Percentiles rank a stretch among this genome's conserved stretches.
Evolutionary conservation across 495 filamentous ascomycete genomes (phyloP).

Genomic region (Ramalina intermedia): DNA sequence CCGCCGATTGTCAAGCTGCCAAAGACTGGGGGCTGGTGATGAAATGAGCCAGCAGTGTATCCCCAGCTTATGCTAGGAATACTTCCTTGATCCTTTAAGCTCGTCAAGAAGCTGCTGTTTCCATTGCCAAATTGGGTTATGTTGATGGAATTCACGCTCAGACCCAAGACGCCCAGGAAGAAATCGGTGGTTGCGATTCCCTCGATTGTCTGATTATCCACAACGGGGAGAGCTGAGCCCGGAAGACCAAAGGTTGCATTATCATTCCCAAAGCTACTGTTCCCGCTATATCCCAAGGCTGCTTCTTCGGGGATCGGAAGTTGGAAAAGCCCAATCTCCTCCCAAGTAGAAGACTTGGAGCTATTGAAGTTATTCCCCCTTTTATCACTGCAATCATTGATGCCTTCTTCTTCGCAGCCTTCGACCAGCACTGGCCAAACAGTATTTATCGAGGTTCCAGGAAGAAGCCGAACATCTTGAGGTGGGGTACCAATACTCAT

Average conservation of each 20-base stretch:
- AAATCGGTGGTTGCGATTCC: conserved; percentile 20
- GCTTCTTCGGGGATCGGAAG: conserved; percentile 11
- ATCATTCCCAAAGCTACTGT: conserved; percentile 20
- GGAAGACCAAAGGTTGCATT: conserved; percentile 16
- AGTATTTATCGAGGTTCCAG: conserved; percentile 18
- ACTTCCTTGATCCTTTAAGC: conserved; percentile 8
- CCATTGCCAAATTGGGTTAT: conserved; percentile 16
- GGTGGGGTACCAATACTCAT: conserved; percentile 23
- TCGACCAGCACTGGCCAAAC: conserved; percentile 22
- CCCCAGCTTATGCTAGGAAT: conserved; percentile 18
- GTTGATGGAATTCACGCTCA: conserved; percentile 18
- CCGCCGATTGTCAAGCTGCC: conserved; percentile 40
- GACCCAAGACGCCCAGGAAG: conserved; percentile 19
- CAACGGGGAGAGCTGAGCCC: conserved; percentile 4
- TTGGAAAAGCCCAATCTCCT: conserved; percentile 12
- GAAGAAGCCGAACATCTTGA: conserved; percentile 19
- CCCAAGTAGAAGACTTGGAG: conserved; percentile 18
- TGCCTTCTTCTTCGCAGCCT: conserved; percentile 22
- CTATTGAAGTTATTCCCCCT: conserved; percentile 22
- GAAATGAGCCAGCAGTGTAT: conserved; percentile 23
- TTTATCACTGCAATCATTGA: conserved; percentile 13
- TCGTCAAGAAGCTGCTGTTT: conserved; percentile 16
- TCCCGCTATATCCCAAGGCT: conserved; percentile 17
- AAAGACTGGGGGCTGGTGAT: conserved; percentile 23
- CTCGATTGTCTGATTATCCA: conserved; percentile 15